Base-by-base conservation (phyloP, 176 grass and related monocot species). In the Oropetium thomaeum region DNA sequence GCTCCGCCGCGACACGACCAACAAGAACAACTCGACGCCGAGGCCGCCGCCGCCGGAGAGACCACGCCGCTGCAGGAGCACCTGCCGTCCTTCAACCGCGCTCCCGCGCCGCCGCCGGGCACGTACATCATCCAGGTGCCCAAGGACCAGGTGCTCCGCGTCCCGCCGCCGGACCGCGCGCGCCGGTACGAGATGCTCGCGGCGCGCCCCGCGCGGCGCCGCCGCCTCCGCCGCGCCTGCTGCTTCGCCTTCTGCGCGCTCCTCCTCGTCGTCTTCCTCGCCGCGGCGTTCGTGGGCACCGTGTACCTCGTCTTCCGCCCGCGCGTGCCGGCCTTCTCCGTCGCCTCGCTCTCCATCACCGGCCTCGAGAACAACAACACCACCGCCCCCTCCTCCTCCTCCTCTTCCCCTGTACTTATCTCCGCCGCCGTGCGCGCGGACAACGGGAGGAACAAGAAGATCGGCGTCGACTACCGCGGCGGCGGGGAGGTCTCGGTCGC, bases 101-200 rank as follows among this genome's bases (percentile, higher is more conserved):
- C 61, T 9, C n/a, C 41, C 8, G 1, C 63, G 1, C n/a, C 48
- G 58, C 37, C 75, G 1, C 70, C 76, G 2, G 88, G 84, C 0
- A 86, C 81, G 0, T 98, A 94, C 91, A 77, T 98, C 76, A 60
- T 98, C 25, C 91, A 88, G 19, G 45, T 98, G 0, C 95, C 91
- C 33, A 98, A 93, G 65, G 93, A 97, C 77, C 87, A 90, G 73
- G 74, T 97, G 17, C 89, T 93, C 52, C 90, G 87, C 22, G 79
- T 87, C 10, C 93, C 90, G 2, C 90, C 88, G 0, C 90, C 85
- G 0, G 88, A 88, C 62, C 83, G 92, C 22, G 90, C 88, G 6
- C 82, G 79, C 33, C 76, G 64, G 4, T 75, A 78, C 69, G 78
- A 70, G 47, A 77, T 84, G 48, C 89, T 90, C 23, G 64, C 88